Evolutionary conservation across 192 early-diverging fungal genomes (phyloP).

Genomic region (Irineochytrium annulatum): DNA sequence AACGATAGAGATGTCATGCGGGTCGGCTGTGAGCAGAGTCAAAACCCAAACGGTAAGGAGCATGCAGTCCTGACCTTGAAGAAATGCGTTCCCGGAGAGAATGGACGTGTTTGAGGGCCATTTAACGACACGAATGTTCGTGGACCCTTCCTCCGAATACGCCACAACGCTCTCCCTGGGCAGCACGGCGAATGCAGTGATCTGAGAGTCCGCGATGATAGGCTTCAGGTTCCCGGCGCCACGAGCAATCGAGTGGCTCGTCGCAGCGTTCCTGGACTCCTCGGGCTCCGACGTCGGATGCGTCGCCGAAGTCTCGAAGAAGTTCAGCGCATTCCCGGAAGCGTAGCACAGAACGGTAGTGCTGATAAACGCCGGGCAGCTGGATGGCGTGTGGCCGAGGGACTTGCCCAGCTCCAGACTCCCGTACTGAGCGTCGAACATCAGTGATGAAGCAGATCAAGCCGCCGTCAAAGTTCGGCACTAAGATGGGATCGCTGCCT

Average conservation of each 20-base stretch:
- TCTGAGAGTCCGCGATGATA: constrained; percentile 32
- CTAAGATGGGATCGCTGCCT: too few relatives aligned
- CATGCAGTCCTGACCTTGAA: constrained; percentile 13
- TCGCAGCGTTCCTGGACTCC: neutral
- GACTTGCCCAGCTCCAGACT: too few relatives aligned
- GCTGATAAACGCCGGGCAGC: constrained; percentile 24
- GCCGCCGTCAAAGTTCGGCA: too few relatives aligned
- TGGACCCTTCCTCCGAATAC: constrained; percentile 36
- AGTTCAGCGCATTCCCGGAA: constrained; percentile 48
- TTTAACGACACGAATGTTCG: constrained; percentile 38
- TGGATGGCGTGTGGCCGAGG: constrained; percentile 33
- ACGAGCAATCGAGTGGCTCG: neutral
- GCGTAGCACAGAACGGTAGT: constrained; percentile 33
- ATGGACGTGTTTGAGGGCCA: constrained; percentile 33
- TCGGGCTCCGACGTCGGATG: neutral
- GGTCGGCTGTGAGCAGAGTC: neutral
- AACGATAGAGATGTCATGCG: constrained; percentile 28
- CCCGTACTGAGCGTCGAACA: too few relatives aligned
- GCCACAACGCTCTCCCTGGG: constrained; percentile 39
- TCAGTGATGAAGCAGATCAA: too few relatives aligned
- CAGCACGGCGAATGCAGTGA: constrained; percentile 42
- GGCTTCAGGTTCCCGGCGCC: neutral
- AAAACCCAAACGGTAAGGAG: neutral
- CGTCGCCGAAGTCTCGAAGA: constrained; percentile 17
- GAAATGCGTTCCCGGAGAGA: constrained; percentile 1